phyloP scores from a whole-genome alignment of 2,329 filamentous ascomycete species.

The Chlorencoelia australis region DNA sequence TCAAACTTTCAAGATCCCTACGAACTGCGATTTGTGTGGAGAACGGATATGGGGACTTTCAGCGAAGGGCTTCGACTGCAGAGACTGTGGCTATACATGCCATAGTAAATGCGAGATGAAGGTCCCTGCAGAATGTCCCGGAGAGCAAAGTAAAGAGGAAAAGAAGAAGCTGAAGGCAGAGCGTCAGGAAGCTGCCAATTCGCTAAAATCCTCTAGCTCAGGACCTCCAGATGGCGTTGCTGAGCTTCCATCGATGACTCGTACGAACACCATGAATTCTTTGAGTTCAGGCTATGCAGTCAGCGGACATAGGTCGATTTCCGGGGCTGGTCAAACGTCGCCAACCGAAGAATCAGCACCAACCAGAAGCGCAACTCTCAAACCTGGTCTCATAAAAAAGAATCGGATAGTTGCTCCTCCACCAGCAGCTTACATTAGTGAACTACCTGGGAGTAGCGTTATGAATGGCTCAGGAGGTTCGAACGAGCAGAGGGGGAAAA shows the following conservation, averaged over 20 bases:
- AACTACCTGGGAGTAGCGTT: constrained; percentile 43
- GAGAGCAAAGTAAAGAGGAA: constrained; percentile 87
- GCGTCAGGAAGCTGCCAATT: constrained; percentile 67
- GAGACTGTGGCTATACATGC: constrained; percentile 94
- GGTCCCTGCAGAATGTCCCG: constrained; percentile 89
- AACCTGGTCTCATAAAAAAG: constrained; percentile 33
- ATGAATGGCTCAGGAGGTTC: constrained; percentile 30
- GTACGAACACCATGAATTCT: constrained; percentile 80
- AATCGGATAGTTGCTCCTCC: constrained; percentile 81
- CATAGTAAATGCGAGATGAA: constrained; percentile 99
- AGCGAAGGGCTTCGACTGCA: constrained; percentile 92
- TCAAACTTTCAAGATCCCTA: constrained; percentile 99
- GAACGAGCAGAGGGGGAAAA: constrained; percentile 63
- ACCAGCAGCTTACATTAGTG: constrained; percentile 67
- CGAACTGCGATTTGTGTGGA: constrained; percentile 93
- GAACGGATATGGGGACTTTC: constrained; percentile 96
- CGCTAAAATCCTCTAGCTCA: constrained; percentile 16
- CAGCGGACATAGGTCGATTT: constrained; percentile 66
- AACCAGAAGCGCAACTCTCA: constrained; percentile 22
- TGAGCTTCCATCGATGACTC: constrained; percentile 58
- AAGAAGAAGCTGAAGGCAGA: constrained; percentile 87
- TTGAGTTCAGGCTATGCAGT: constrained; percentile 80
- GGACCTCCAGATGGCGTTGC: constrained; percentile 39
- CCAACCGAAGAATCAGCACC: constrained; percentile 41
- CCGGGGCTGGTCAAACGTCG: constrained; percentile 43